These are phyloP conservation scores for Hypoxylon lienhwacheense DNA, from an alignment of 495 filamentous ascomycete species.

Conservation along the genomic window DNA sequence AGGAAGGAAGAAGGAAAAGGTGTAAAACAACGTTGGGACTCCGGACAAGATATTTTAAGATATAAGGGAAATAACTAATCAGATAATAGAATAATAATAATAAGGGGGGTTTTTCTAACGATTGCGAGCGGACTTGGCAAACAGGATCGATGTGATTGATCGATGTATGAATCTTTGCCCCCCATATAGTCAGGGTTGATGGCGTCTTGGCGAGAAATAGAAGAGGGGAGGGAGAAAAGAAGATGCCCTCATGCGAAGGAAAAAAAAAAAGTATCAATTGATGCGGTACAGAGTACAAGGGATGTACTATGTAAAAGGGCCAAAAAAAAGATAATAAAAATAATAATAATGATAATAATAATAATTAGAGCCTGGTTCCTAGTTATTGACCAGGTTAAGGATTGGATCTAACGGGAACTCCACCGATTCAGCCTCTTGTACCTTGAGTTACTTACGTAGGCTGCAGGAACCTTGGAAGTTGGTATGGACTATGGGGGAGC, in stretches of 20 bases:
- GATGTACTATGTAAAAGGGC: no score
- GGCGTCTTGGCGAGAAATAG: conserved; percentile 34
- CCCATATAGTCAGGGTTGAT: conserved; percentile 23
- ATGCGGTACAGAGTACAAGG: no score
- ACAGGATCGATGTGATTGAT: conserved; percentile 22
- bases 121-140: conserved; percentile 33
- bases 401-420: background rate
- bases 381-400: no score
- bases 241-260: no score
- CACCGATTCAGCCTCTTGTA: conserved; percentile 16
- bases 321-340: no score
- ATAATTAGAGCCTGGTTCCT: no score
- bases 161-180: conserved; percentile 24
- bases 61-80: no score
- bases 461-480: background rate
- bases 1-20: conserved; percentile 7
- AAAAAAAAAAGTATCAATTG: no score
- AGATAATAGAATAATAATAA: no score
- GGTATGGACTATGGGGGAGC: background rate
- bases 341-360: no score
- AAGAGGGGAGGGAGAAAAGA: no score
- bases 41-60: no score
- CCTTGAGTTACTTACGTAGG: background rate
- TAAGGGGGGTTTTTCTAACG: conserved; percentile 10
- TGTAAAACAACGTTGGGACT: background rate